Evolutionary conservation across 1,284 basidiomycete species (phyloP).

Genomic region (Melampsora larici-populina): DNA sequence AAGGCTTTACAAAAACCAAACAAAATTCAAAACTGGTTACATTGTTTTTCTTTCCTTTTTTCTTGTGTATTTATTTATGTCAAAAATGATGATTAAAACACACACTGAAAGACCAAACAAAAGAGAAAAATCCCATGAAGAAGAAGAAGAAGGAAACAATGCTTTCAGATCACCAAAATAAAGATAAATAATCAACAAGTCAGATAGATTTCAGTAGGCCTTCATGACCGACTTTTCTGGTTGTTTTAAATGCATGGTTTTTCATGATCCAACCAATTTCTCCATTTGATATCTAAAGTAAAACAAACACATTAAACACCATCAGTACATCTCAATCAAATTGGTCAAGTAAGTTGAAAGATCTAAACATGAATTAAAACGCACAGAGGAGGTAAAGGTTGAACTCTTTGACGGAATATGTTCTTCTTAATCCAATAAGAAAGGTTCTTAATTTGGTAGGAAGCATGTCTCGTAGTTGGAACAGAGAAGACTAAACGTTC

Average conservation of each 20-base stretch:
- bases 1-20: slow-evolving; percentile 15
- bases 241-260: too few species aligned
- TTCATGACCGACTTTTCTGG: not conserved
- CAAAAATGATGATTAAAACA: slow-evolving; percentile 44
- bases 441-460: slow-evolving; percentile 33
- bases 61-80: slow-evolving; percentile 46
- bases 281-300: not conserved
- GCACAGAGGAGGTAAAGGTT: slow-evolving; percentile 29
- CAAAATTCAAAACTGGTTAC: slow-evolving; percentile 49
- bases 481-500: slow-evolving; percentile 30
- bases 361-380: not conserved
- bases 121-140: not conserved
- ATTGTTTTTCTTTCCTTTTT: slow-evolving; percentile 45
- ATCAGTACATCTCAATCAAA: not conserved
- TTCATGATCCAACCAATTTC: too few species aligned
- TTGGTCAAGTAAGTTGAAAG: not conserved
- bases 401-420: slow-evolving; percentile 14
- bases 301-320: not conserved
- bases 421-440: slow-evolving; percentile 20
- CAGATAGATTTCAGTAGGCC: slow-evolving; percentile 52
- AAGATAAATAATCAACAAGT: slow-evolving; percentile 55
- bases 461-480: slow-evolving; percentile 29
- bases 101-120: slow-evolving; percentile 44
- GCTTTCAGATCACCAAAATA: slow-evolving; percentile 55
- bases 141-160: not conserved